Evolutionary conservation across 345 rosid species (phyloP).

Genomic region (Eucalyptus albens): DNA sequence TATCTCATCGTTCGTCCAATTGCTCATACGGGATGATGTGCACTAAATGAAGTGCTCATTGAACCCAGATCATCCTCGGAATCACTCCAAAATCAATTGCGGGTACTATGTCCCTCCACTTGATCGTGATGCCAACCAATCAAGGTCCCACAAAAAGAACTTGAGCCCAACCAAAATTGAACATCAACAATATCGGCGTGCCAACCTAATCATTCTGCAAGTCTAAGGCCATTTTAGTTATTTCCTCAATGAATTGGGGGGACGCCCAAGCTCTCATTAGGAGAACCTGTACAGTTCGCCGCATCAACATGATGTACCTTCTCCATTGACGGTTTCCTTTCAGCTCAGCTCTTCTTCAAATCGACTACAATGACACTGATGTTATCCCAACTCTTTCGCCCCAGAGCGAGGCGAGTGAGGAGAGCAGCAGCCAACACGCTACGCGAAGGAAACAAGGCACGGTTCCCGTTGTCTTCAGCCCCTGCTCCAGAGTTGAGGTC

Average conservation of each 20-base stretch:
- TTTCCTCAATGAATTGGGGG: neutral
- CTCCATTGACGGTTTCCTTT: neutral
- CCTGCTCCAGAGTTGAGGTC: neutral
- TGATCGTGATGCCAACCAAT: neutral
- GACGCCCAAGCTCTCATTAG: neutral
- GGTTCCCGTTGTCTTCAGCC: conserved; percentile 6
- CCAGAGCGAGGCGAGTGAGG: conserved; percentile 69
- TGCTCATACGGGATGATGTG: neutral
- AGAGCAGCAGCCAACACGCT: conserved; percentile 52
- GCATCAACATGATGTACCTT: neutral
- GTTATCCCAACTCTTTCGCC: conserved; percentile 58
- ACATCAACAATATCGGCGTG: neutral
- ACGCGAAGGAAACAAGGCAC: conserved; percentile 25
- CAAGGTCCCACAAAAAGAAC: neutral
- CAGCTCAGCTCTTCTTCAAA: conserved; percentile 21
- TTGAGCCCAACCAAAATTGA: neutral
- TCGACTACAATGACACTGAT: conserved; percentile 70
- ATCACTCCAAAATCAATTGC: neutral
- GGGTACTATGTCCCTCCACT: neutral
- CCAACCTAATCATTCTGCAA: neutral
- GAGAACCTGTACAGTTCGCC: neutral
- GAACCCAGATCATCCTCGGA: neutral
- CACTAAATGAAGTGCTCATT: neutral
- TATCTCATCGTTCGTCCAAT: neutral
- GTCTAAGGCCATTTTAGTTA: neutral